Conservation (phyloP, 805 yeast species). For the Lipomyces kockii region DNA sequence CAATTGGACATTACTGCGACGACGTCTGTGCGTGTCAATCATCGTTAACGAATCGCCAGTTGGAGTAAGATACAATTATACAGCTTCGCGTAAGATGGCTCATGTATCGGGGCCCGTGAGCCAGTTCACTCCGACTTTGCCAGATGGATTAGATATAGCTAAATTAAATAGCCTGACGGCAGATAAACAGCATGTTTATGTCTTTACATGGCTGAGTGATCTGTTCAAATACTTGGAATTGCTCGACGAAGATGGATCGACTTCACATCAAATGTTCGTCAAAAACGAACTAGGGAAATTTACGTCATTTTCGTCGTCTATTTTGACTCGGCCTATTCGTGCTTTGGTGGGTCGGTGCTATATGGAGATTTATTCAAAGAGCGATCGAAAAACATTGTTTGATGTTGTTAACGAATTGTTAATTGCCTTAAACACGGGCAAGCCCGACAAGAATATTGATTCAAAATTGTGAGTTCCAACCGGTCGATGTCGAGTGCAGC, state of each 20-base stretch:
- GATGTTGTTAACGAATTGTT: conserved; percentile 41
- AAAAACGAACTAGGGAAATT: conserved; percentile 30
- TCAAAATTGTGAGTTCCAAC: conserved; percentile 40
- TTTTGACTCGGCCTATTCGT: conserved; percentile 29
- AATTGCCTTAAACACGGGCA: conserved; percentile 37
- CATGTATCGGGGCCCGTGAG: neutral
- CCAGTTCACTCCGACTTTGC: conserved; percentile 14
- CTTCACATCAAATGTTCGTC: conserved; percentile 37
- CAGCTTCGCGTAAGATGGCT: conserved; percentile 10
- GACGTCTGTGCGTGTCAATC: neutral
- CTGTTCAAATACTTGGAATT: conserved; percentile 23
- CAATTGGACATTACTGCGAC: neutral
- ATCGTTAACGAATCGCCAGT: neutral
- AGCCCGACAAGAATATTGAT: conserved; percentile 41
- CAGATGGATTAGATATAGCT: conserved; percentile 22
- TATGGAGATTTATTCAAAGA: conserved; percentile 25
- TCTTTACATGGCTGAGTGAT: conserved; percentile 33
- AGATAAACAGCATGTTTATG: conserved; percentile 33
- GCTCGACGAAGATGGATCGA: conserved; percentile 32
- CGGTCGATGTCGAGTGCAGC: neutral
- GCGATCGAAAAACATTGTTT: conserved; percentile 38
- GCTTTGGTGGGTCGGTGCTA: conserved; percentile 34
- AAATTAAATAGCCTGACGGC: conserved; percentile 21
- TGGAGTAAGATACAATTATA: neutral
- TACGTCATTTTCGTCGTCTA: conserved; percentile 18